Evolutionary conservation across 495 filamentous ascomycete genomes (phyloP), one percentile per base, ranked within the genome.

Genomic region (Amorphotheca resinae): DNA sequence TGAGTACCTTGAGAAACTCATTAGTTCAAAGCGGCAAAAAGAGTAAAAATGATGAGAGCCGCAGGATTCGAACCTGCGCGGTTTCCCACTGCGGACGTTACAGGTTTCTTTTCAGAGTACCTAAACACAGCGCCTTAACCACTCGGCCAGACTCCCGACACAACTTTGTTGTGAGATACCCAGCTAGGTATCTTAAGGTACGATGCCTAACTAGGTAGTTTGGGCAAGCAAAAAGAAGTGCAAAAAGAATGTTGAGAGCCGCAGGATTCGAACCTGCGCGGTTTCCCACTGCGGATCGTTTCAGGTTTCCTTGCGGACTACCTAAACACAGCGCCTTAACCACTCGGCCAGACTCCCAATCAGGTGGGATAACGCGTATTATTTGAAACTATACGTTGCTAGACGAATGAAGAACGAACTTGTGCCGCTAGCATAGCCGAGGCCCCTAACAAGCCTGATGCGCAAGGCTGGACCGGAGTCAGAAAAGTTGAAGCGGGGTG

Each of bases 271-370:
- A 64, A 64, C 61, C 59, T 58, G 53, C 61, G 61, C 58, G 58
- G 52, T 60, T 61, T 63, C 60, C 53, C 52, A 63, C 53, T 48
- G 54, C 51, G 51, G 33, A 47, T 45, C 36, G 46, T 40, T 43
- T 7, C 22, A 38, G 16, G 39, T 33, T 37, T 44, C 39, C 51
- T 49, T 44, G 31, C 37, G 42, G 49, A 49, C 28, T n/a, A 52
- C 64, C 65, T 67, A 67, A 69, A 69, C 61, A 61, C 64, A 61
- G 59, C 64, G 64, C 65, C 65, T 67, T 67, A 64, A 66, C 64
- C 65, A 65, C 66, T 69, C 62, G 63, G 64, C 63, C 63, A 67
- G 14, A 38, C 15, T 4, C 12, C 31, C 31, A n/a, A 7, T 35
- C 5, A 30, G 6, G 36, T 9, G 22, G 8, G 4, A 41, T 4